These are phyloP conservation scores for Globisporangium middletonii DNA, from an alignment of 352 stramenopile genomes.

Conservation along the genomic window DNA sequence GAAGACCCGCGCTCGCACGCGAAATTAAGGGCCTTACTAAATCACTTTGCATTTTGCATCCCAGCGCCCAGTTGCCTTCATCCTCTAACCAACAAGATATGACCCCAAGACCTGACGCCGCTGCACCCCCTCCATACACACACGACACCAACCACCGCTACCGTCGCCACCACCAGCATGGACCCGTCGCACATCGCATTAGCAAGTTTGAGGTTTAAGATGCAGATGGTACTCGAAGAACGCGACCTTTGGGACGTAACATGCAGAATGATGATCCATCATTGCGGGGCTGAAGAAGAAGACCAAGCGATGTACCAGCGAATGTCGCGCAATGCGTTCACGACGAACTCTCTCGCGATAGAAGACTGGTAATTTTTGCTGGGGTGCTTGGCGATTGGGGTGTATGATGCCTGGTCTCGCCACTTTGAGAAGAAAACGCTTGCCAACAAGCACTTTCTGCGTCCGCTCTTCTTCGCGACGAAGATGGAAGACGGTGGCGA, in stretches of 20 bases:
- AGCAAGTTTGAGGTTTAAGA: slow-evolving; percentile 27
- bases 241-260: slow-evolving; percentile 19
- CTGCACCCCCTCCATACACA: no score
- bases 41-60: no score
- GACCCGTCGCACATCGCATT: not conserved
- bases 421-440: slow-evolving; percentile 22
- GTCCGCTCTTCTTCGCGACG: slow-evolving; percentile 16
- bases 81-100: no score
- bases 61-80: no score
- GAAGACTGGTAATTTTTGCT: slow-evolving; percentile 18
- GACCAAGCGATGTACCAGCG: slow-evolving; percentile 8
- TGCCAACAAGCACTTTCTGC: slow-evolving; percentile 20
- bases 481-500: slow-evolving; percentile 19
- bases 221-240: slow-evolving; percentile 23
- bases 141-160: no score
- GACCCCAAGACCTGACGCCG: no score
- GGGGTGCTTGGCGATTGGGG: slow-evolving; percentile 10
- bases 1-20: no score
- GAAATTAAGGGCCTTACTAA: no score
- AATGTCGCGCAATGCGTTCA: slow-evolving; percentile 4
- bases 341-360: not conserved
- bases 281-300: slow-evolving; percentile 2
- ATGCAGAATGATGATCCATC: slow-evolving; percentile 9
- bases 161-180: no score
- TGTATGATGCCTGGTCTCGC: slow-evolving; percentile 15